Percentiles rank a stretch among this genome's conserved stretches.
These are phyloP conservation scores for Backusella psychrophila DNA, from an alignment of 192 early-diverging fungal genomes.

Conservation along the genomic window DNA sequence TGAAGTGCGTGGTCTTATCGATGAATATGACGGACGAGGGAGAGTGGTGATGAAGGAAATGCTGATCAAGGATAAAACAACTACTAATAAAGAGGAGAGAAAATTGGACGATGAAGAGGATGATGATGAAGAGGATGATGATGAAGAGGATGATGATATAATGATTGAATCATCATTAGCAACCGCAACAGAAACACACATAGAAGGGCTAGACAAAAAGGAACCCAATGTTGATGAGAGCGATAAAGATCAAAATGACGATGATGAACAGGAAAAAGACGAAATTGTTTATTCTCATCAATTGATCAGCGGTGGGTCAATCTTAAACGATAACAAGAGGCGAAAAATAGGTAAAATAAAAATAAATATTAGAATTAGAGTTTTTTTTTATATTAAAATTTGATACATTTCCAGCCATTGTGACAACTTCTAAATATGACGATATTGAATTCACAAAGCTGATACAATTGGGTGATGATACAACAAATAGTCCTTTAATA, in stretches of 20 bases:
- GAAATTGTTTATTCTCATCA: neutral
- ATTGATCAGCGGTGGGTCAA: neutral
- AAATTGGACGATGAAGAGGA: neutral
- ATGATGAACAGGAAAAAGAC: neutral
- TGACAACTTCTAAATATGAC: conserved; percentile 13
- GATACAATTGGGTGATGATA: conserved; percentile 5
- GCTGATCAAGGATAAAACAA: neutral
- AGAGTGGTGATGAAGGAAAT: neutral
- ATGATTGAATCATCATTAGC: neutral
- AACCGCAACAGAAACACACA: neutral
- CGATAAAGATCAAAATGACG: conserved; percentile 3
- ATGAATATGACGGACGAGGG: conserved; percentile 15
- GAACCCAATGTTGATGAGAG: neutral
- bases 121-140: conserved; percentile 3
- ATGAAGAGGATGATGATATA: neutral
- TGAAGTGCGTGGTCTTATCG: conserved; percentile 1
- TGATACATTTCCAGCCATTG: conserved; percentile 12
- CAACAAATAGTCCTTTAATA: conserved; percentile 10
- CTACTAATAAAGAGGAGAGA: neutral
- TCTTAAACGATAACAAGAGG: neutral
- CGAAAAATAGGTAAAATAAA: neutral
- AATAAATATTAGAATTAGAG: neutral
- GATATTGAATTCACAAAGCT: conserved; percentile 26
- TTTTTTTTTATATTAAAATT: neutral
- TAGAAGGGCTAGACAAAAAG: neutral